Evolutionary conservation across 371 early-diverging fungal genomes (phyloP).

Genomic region (Rhizopus delemar): DNA sequence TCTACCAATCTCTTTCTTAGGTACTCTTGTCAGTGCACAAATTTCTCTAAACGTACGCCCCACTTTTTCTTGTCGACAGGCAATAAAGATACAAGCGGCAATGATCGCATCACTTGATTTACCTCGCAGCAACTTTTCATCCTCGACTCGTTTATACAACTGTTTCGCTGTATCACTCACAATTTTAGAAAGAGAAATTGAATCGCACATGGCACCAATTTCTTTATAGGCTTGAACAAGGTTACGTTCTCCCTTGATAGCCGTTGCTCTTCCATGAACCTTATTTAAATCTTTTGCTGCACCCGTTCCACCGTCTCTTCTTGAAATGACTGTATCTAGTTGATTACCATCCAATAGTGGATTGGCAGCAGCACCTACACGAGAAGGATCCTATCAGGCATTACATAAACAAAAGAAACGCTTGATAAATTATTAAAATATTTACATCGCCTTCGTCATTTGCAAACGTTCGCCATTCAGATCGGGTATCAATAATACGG

Average conservation of each 20-base stretch:
- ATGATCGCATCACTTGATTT: constrained; percentile 92
- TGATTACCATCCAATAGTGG: constrained; percentile 86
- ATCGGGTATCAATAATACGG: constrained; percentile 97
- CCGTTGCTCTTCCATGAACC: constrained; percentile 73
- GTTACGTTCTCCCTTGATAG: constrained; percentile 76
- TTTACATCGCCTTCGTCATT: constrained; percentile 87
- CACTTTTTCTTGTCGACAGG: constrained; percentile 91
- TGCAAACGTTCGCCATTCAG: constrained; percentile 99
- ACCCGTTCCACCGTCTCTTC: constrained; percentile 81
- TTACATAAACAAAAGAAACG: constrained; percentile 6
- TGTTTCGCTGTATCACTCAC: constrained; percentile 95
- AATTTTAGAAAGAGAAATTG: constrained; percentile 82
- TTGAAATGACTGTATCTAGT: constrained; percentile 89
- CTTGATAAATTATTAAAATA: too few species aligned
- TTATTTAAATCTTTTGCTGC: constrained; percentile 73
- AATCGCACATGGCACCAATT: constrained; percentile 91
- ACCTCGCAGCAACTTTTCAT: constrained; percentile 87
- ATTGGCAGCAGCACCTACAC: constrained; percentile 97
- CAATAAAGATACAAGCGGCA: constrained; percentile 97
- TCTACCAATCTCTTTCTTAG: constrained; percentile 89
- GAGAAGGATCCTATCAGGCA: constrained; percentile 84
- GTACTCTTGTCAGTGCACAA: constrained; percentile 90
- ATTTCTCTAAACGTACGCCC: constrained; percentile 98
- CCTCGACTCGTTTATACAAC: constrained; percentile 87
- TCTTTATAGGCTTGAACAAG: constrained; percentile 91